Evolutionary conservation across 306 rosid genomes (phyloP), one percentile per base, ranked within the genome.

Genomic region (Sophora flavescens): DNA sequence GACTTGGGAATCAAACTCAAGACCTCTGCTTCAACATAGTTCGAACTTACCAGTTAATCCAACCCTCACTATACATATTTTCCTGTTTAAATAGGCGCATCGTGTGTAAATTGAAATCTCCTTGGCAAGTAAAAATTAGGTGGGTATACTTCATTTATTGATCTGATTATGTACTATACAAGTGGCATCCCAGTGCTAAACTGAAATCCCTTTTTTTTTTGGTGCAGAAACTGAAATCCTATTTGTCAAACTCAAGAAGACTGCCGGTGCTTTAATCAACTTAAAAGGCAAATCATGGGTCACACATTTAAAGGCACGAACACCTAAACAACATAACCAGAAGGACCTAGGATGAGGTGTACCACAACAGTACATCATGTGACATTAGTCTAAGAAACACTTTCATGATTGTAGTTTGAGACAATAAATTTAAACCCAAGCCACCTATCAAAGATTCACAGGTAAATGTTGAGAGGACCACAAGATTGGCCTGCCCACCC

Each of bases 401-500:
- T 44, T 69, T 13, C 54, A 38, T 44, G 15, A 6, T 28, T 22
- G n/a, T 16, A 58, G 38, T 84, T 16, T 6, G 15, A n/a, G 48
- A 45, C 75, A 81, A 63, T 52, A 67, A 83, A 79, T 76, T 75
- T 45, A 51, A 62, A 61, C 28, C 22, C 3, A 60, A 79, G 60
- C 70, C 28, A 70, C 69, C 50, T 22, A 58, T 18, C 16, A 3
- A 10, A 51, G 30, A 36, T 42, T 67, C 41, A 77, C 58, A 52
- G 18, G 66, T 35, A 42, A 39, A 15, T 2, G 54, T 7, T 28
- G 70, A 50, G 56, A 69, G 63, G 45, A 47, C 74, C 75, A 30
- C 18, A 57, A 57, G 39, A 39, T 45, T 53, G 78, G 80, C 84
- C 79, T 71, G 78, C 86, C 79, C 64, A 64, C 70, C 52, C 26